phyloP scores from a whole-genome alignment of 139 green algal species.

The Chlamydomonas eustigma region DNA sequence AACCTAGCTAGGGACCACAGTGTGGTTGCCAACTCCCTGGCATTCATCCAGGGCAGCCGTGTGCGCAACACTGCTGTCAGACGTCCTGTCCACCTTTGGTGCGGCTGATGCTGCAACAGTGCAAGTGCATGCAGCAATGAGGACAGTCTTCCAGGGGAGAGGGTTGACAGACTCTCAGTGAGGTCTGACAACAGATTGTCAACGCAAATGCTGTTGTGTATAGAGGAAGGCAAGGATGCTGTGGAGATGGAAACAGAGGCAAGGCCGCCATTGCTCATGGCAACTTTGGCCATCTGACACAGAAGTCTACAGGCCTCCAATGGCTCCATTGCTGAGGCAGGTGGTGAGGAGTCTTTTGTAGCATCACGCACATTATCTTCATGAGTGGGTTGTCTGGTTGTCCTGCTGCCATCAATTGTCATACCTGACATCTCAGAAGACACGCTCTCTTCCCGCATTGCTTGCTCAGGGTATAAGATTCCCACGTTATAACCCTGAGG shows the following conservation, averaged over 20 bases:
- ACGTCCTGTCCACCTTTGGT: not conserved
- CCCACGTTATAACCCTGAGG: too few relatives aligned
- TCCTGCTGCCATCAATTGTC: not conserved
- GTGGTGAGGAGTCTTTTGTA: not conserved
- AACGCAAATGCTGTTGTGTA: not conserved
- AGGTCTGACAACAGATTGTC: not conserved
- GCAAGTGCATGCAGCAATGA: not conserved
- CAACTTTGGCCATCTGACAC: not conserved
- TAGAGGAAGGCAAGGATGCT: not conserved
- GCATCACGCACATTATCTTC: too few relatives aligned
- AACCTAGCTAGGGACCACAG: not conserved
- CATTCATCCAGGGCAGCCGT: not conserved
- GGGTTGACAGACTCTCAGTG: not conserved
- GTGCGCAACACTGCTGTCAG: not conserved
- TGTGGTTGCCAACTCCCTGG: not conserved
- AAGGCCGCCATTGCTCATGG: not conserved
- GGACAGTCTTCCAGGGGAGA: not conserved
- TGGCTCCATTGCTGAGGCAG: not conserved
- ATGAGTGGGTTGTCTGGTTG: not conserved
- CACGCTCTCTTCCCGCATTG: not conserved
- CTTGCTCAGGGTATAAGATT: too few relatives aligned
- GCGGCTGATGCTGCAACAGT: not conserved
- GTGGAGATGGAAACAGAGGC: not conserved
- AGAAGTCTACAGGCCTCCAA: not conserved
- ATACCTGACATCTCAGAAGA: not conserved